A percentile compares a stretch with the other conserved stretches of the same genome.
These are phyloP conservation scores for Chenopodium formosanum DNA, from an alignment of 148 eudicot species.

Conservation along the genomic window DNA sequence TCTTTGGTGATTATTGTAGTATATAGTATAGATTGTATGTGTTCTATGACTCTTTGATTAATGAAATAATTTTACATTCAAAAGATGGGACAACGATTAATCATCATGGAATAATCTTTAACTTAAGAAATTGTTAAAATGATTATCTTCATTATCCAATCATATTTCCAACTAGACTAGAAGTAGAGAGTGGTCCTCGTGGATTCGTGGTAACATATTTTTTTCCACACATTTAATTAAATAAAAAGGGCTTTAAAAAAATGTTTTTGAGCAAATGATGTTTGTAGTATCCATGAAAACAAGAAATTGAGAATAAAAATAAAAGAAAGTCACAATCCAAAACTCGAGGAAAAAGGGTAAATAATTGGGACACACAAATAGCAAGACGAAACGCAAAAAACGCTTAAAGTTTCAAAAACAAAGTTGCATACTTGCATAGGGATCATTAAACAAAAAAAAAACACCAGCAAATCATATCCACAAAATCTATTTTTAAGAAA, in stretches of 20 bases:
- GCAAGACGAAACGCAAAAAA: slow-evolving; percentile 1
- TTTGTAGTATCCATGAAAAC: neutral
- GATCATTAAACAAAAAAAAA: slow-evolving; percentile 23
- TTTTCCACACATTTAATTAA: too few species aligned
- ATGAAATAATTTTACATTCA: too few species aligned
- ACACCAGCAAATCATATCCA: neutral
- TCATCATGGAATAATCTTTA: neutral
- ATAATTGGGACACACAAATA: slow-evolving; percentile 6
- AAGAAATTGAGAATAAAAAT: neutral
- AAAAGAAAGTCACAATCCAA: neutral
- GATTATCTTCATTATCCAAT: too few species aligned
- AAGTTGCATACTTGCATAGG: slow-evolving; percentile 13
- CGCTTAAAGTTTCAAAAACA: neutral
- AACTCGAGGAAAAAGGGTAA: slow-evolving; percentile 13
- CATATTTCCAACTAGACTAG: neutral
- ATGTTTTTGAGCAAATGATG: neutral
- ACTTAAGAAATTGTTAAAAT: too few species aligned
- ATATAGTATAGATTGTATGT: too few species aligned
- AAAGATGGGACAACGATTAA: too few species aligned
- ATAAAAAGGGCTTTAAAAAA: too few species aligned
- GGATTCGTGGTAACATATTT: too few species aligned
- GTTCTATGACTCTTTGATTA: too few species aligned
- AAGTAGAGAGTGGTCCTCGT: too few species aligned
- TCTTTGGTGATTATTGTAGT: too few species aligned
- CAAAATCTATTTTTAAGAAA: neutral